phyloP scores from a whole-genome alignment of 2,329 filamentous ascomycete genomes.

The Pseudogymnoascus sp. region DNA sequence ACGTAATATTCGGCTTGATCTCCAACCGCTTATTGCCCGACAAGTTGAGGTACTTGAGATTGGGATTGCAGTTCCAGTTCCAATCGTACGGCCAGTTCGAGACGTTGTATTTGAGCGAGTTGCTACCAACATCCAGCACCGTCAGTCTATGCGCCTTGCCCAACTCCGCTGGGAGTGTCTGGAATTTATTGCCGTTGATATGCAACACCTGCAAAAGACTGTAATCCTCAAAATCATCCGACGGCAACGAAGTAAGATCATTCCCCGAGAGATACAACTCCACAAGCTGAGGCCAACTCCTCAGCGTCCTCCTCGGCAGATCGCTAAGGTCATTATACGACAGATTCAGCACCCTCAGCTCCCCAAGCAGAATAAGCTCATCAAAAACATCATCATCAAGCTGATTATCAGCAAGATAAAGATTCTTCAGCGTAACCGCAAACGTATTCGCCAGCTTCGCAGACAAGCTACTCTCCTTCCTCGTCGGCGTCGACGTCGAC shows the following conservation, averaged over 20 bases:
- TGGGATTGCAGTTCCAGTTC: slow-evolving; percentile 99
- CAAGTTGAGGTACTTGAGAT: slow-evolving; percentile 88
- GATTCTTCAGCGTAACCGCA: slow-evolving; percentile 72
- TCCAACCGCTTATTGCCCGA: slow-evolving; percentile 95
- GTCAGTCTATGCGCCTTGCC: slow-evolving; percentile 89
- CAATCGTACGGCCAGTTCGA: slow-evolving; percentile 99
- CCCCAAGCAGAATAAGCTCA: slow-evolving; percentile 73
- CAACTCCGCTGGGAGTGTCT: slow-evolving; percentile 89
- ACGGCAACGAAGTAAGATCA: slow-evolving; percentile 81
- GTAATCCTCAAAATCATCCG: slow-evolving; percentile 88
- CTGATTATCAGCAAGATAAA: slow-evolving; percentile 89
- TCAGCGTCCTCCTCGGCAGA: slow-evolving; percentile 68
- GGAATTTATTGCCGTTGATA: slow-evolving; percentile 97
- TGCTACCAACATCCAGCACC: slow-evolving; percentile 90
- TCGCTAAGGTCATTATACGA: slow-evolving; percentile 94
- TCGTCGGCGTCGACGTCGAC: slow-evolving; percentile 47
- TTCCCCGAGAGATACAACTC: slow-evolving; percentile 96
- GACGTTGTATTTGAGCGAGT: slow-evolving; percentile 95
- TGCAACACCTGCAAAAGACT: slow-evolving; percentile 83
- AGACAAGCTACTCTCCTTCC: slow-evolving; percentile 87
- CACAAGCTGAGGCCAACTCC: slow-evolving; percentile 80
- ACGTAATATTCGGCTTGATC: slow-evolving; percentile 71
- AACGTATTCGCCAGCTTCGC: slow-evolving; percentile 79
- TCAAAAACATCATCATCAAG: slow-evolving; percentile 94
- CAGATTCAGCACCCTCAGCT: slow-evolving; percentile 82